Percentiles rank a stretch among this genome's conserved stretches.
These are phyloP conservation scores for Aspergillus quadrilineatus DNA, from an alignment of 2,329 filamentous ascomycete species.

Conservation along the genomic window DNA sequence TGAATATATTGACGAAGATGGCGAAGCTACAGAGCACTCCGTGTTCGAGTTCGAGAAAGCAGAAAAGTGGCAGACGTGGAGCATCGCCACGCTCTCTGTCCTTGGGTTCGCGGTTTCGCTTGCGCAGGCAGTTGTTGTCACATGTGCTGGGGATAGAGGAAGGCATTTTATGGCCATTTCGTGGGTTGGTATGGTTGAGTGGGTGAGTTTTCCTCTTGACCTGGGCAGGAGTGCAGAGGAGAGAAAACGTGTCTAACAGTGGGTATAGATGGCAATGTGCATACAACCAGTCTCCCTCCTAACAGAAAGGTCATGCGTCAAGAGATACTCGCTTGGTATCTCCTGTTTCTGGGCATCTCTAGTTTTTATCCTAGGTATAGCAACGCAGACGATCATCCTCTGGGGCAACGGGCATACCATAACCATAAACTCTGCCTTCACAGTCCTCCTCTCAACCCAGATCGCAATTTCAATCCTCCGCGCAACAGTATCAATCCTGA, in stretches of 20 bases:
- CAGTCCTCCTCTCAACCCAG: conserved; percentile 52
- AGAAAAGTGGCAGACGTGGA: conserved; percentile 56
- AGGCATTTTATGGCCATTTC: conserved; percentile 50
- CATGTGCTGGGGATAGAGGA: conserved; percentile 28
- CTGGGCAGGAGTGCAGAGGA: neutral
- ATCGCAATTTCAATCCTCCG: conserved; percentile 39
- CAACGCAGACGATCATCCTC: conserved; percentile 31
- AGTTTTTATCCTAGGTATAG: conserved; percentile 23
- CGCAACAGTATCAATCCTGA: conserved; percentile 45
- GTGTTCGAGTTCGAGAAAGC: conserved; percentile 57
- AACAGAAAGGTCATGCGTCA: conserved; percentile 34
- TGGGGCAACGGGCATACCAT: conserved; percentile 26
- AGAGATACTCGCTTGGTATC: conserved; percentile 32
- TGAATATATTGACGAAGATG: conserved; percentile 67
- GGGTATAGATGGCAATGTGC: conserved; percentile 28
- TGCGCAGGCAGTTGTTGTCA: conserved; percentile 55
- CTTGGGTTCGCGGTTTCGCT: conserved; percentile 58
- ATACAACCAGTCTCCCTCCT: conserved; percentile 37
- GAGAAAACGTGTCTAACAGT: neutral
- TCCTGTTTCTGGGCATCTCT: conserved; percentile 33
- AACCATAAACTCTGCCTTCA: conserved; percentile 25
- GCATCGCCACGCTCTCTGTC: conserved; percentile 55
- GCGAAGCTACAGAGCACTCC: conserved; percentile 64
- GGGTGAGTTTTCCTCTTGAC: conserved; percentile 53
- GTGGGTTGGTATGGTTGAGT: conserved; percentile 61